Evolutionary conservation across 116 monocot genomes (phyloP).

Genomic region (Phalaenopsis hybrid): DNA sequence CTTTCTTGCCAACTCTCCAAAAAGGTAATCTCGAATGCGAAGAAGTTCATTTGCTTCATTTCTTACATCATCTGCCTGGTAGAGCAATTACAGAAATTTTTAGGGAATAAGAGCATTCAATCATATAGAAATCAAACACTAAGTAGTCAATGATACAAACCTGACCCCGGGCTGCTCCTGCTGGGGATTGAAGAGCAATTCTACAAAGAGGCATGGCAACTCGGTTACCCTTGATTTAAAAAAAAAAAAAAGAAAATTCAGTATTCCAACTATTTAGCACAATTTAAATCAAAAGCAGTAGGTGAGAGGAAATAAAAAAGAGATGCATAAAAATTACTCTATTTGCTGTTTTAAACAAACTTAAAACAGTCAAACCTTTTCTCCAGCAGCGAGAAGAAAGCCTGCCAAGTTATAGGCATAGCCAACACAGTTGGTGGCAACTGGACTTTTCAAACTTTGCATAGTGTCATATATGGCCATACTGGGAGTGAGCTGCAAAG

Average conservation of each 20-base stretch:
- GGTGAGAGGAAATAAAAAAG: slow-evolving; percentile 1
- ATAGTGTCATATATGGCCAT: slow-evolving; percentile 97
- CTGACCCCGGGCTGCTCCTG: slow-evolving; percentile 94
- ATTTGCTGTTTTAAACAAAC: background rate
- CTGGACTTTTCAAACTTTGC: slow-evolving; percentile 83
- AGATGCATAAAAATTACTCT: background rate
- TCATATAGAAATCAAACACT: background rate
- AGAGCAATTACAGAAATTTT: background rate
- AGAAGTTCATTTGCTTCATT: slow-evolving; percentile 95
- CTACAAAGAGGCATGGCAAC: slow-evolving; percentile 72
- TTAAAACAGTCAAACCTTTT: slow-evolving; percentile 49
- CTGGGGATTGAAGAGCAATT: slow-evolving; percentile 84
- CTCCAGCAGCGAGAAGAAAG: slow-evolving; percentile 98
- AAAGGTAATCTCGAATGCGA: slow-evolving; percentile 74
- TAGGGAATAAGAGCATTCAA: background rate
- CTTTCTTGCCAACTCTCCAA: slow-evolving; percentile 62
- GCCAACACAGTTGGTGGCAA: slow-evolving; percentile 81
- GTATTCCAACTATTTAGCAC: background rate
- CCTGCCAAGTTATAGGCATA: slow-evolving; percentile 92
- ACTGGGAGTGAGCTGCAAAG: slow-evolving; percentile 84
- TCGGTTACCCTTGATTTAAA: slow-evolving; percentile 69
- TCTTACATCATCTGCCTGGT: slow-evolving; percentile 34
- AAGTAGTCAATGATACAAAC: slow-evolving; percentile 27
- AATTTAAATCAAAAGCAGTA: background rate
- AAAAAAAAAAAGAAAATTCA: slow-evolving; percentile 8